Evolutionary conservation across 169 alveolate genomes (phyloP).

Genomic region (Perkinsus marinus): DNA sequence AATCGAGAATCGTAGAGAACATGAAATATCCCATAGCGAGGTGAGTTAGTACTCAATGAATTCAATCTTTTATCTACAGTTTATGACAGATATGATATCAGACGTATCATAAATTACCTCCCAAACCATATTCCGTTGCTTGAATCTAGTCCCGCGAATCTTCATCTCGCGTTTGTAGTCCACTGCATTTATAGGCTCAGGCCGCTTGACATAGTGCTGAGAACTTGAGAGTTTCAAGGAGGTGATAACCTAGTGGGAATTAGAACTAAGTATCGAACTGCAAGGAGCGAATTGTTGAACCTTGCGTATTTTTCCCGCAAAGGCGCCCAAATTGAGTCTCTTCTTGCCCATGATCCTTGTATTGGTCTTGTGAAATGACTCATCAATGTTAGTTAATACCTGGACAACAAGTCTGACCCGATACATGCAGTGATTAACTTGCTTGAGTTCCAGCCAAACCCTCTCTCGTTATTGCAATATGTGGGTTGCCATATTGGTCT

Average conservation of each 20-base stretch:
- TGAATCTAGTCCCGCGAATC: neutral
- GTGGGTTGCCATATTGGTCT: neutral
- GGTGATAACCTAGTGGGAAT: neutral
- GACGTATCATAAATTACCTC: neutral
- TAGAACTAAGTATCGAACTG: too few species aligned
- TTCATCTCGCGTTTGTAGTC: neutral
- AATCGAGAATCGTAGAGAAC: too few species aligned
- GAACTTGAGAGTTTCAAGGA: neutral
- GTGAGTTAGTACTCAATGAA: too few species aligned
- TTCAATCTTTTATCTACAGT: too few species aligned
- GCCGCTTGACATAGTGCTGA: neutral
- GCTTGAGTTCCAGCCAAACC: neutral
- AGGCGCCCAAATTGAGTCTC: neutral
- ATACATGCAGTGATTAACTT: neutral
- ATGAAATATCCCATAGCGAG: too few species aligned
- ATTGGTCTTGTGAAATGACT: too few species aligned
- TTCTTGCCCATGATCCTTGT: neutral
- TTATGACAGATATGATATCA: too few species aligned
- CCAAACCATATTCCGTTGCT: neutral
- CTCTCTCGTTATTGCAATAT: neutral
- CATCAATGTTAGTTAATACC: too few species aligned
- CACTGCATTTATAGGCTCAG: neutral
- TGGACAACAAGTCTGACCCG: neutral
- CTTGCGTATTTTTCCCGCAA: neutral
- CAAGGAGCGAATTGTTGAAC: neutral